phyloP scores from a whole-genome alignment of 306 rosid genomes.

The Cucumis hystrix region DNA sequence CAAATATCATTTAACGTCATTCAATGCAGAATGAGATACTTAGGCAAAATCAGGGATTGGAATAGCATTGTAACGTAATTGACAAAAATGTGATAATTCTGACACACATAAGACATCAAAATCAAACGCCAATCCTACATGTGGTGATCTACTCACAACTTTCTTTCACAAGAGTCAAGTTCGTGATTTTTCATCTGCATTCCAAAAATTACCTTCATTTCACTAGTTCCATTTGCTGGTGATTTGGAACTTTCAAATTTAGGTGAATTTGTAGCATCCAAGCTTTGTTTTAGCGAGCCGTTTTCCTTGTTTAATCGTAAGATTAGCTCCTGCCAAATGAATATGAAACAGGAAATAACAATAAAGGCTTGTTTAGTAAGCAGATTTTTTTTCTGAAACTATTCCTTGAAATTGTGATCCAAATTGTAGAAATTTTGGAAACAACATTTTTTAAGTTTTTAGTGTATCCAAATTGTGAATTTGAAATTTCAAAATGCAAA shows the following conservation, averaged over 20 bases:
- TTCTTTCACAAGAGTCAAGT: background rate
- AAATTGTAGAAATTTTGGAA: no score
- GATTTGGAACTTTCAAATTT: conserved; percentile 38
- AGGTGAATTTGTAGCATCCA: conserved; percentile 40
- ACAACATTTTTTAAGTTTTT: no score
- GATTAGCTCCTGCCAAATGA: conserved; percentile 54
- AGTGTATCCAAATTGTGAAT: no score
- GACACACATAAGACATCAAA: background rate
- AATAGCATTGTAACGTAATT: background rate
- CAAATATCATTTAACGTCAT: background rate
- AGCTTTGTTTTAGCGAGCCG: conserved; percentile 59
- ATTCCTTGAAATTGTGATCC: no score
- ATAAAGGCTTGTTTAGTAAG: background rate
- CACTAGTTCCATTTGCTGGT: conserved; percentile 31
- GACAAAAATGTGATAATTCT: background rate
- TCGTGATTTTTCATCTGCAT: background rate
- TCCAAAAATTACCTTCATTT: conserved; percentile 31
- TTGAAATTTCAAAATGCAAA: no score
- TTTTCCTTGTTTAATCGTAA: conserved; percentile 65
- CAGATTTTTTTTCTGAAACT: no score
- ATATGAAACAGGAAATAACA: conserved; percentile 8
- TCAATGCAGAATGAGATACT: background rate
- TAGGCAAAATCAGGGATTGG: background rate
- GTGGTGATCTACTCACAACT: background rate
- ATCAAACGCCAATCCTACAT: background rate